A percentile compares a stretch with the other conserved stretches of the same genome.
Evolutionary conservation across 2,329 filamentous ascomycete species (phyloP).

Genomic region (Lecanicillium sp.): DNA sequence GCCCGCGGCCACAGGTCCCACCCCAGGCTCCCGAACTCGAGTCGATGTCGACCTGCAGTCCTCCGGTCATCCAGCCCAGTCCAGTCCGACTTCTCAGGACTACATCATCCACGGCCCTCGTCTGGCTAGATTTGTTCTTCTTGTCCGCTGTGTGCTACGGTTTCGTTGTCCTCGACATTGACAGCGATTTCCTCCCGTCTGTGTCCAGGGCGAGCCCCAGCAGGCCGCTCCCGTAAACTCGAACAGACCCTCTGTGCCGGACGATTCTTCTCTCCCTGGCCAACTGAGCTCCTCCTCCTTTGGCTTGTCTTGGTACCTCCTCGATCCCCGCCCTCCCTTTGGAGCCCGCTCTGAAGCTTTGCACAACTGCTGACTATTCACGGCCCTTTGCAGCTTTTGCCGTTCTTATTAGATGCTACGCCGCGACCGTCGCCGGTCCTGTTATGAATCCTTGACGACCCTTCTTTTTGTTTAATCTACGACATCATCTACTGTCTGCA

Average conservation of each 20-base stretch:
- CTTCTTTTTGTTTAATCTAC: background rate
- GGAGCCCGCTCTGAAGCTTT: constrained; percentile 2
- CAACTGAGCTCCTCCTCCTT: constrained; percentile 1
- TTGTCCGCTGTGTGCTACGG: too few species aligned
- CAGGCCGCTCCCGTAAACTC: background rate
- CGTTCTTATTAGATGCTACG: background rate
- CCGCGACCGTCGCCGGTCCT: constrained; percentile 5
- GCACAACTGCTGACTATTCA: constrained; percentile 3
- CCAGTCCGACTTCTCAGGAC: too few species aligned
- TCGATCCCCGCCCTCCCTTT: constrained; percentile 6
- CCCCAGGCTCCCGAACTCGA: too few species aligned
- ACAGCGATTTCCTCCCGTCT: too few species aligned
- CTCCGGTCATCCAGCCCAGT: too few species aligned
- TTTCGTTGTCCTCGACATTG: too few species aligned
- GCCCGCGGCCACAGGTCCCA: too few species aligned
- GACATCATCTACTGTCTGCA: background rate
- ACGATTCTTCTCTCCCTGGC: constrained; percentile 4
- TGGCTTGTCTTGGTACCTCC: constrained; percentile 5
- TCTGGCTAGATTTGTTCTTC: too few species aligned
- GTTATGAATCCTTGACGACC: constrained; percentile 3
- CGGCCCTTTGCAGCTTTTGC: constrained; percentile 5
- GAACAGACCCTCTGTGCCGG: background rate
- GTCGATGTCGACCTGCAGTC: too few species aligned
- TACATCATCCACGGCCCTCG: too few species aligned
- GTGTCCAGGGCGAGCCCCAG: background rate